Base-by-base conservation (phyloP, 2,329 filamentous ascomycete genomes). In the Alternaria metachromatica region DNA sequence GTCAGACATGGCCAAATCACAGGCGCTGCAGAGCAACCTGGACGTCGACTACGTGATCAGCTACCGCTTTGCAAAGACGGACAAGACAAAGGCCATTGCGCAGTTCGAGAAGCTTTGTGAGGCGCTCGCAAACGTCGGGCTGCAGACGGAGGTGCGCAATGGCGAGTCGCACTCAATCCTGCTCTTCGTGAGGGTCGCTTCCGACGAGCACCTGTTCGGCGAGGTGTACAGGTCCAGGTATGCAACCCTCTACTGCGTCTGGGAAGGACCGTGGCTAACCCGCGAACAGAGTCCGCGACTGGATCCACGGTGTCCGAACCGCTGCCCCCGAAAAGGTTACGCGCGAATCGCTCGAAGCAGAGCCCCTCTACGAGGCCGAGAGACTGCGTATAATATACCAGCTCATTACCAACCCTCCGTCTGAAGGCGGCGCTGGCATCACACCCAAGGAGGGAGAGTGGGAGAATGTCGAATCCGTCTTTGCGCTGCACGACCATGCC, bases 11-110 rank as follows among this genome's bases (percentile, higher is more conserved):
- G 73, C 75, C 44, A 81, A 82, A 70, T 78, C 77, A 62, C 72
- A 77, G 62, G 78, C 77, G 54, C 72, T 78, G 63, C 76, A 84
- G 67, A 83, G 83, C 55, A 90, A 90, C 73, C 84, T 90, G 73
- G 87, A 92, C 58, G 92, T 97, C 64, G 94, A 97, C 84, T 97
- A 93, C 85, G 93, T 97, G 61, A 87, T 97, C 66, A 88, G 89
- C 75, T 97, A 92, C 81, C 86, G 90, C 62, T 90, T 95, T 75
- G 87, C 89, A 25, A 84, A 88, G 48, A 86, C 88, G 60, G 92
- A 90, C 71, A 89, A 88, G 72, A 81, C 84, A 43, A 85, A 91
- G 77, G 92, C 94, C 15, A 88, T 91, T 76, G 87, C 89, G 15
- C 87, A 90, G 71, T 97, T 97, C 77, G 88, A 91, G 67, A 89